Conservation (phyloP, 306 rosid genomes). For the Fagus sylvatica region DNA sequence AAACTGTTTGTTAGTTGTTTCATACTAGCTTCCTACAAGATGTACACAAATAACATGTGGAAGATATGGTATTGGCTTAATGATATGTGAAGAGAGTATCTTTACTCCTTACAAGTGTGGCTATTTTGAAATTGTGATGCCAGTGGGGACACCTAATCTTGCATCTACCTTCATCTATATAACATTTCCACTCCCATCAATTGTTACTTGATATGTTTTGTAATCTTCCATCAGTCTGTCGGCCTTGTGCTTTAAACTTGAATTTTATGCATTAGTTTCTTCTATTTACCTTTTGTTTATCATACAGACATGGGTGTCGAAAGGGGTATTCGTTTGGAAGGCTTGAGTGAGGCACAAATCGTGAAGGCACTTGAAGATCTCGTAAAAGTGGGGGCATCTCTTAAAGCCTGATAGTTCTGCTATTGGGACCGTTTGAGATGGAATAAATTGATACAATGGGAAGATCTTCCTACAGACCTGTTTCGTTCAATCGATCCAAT, state of each 20-base stretch:
- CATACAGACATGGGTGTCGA: slow-evolving; percentile 76
- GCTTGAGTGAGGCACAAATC: slow-evolving; percentile 76
- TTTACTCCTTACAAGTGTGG: neutral
- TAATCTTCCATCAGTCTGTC: neutral
- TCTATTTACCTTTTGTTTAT: slow-evolving; percentile 16
- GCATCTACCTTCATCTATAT: neutral
- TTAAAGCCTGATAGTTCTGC: slow-evolving; percentile 47
- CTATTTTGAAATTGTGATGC: neutral
- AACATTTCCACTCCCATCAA: neutral
- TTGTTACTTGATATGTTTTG: neutral
- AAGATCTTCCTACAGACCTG: neutral
- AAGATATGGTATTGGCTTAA: neutral
- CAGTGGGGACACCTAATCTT: neutral
- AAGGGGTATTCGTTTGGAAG: slow-evolving; percentile 78
- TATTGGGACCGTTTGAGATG: slow-evolving; percentile 19
- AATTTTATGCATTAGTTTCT: slow-evolving; percentile 4
- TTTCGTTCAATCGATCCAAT: slow-evolving; percentile 2
- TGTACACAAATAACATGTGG: neutral
- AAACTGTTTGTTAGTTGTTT: neutral
- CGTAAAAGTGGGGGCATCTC: slow-evolving; percentile 60
- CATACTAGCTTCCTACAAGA: neutral
- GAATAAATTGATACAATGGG: slow-evolving; percentile 43
- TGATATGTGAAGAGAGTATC: neutral
- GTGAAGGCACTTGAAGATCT: slow-evolving; percentile 79
- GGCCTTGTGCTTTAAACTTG: neutral